phyloP scores from a whole-genome alignment of 148 eudicot species.

The Camellia granthamiana region DNA sequence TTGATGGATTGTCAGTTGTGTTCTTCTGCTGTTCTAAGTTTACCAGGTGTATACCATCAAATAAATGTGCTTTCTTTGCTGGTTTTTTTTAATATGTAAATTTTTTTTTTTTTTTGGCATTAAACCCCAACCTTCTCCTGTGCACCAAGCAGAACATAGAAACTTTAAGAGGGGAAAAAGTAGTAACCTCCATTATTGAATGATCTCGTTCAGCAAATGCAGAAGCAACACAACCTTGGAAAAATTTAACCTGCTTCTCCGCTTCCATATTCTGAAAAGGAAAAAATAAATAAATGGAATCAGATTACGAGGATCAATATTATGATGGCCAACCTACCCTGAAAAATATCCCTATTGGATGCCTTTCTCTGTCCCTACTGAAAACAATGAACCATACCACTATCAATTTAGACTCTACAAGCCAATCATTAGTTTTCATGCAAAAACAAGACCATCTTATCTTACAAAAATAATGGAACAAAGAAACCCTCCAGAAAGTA shows the following conservation, averaged over 20 bases:
- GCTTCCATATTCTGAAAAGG: conserved; percentile 65
- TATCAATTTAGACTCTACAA: not conserved
- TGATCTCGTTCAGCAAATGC: conserved; percentile 96
- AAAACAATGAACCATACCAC: not conserved
- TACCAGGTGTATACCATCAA: too few relatives aligned
- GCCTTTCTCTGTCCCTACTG: not conserved
- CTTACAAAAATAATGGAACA: not conserved
- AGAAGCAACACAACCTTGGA: conserved; percentile 70
- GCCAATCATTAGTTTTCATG: not conserved
- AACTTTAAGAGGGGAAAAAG: not conserved
- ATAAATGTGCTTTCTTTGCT: too few relatives aligned
- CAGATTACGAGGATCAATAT: not conserved
- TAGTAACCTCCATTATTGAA: conserved; percentile 78
- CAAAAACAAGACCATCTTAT: not conserved
- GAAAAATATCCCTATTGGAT: not conserved
- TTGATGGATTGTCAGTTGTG: too few relatives aligned
- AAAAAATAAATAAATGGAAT: not conserved
- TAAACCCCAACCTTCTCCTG: not conserved
- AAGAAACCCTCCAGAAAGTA: not conserved
- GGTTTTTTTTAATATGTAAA: too few relatives aligned
- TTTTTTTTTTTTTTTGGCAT: not conserved
- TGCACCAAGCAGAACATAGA: conserved; percentile 9
- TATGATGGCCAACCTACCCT: not conserved
- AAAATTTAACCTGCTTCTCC: conserved; percentile 79
- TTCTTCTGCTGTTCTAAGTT: too few relatives aligned